Base-by-base conservation (phyloP, 768 basidiomycete species). In the Phlebiopsis gigantea region DNA sequence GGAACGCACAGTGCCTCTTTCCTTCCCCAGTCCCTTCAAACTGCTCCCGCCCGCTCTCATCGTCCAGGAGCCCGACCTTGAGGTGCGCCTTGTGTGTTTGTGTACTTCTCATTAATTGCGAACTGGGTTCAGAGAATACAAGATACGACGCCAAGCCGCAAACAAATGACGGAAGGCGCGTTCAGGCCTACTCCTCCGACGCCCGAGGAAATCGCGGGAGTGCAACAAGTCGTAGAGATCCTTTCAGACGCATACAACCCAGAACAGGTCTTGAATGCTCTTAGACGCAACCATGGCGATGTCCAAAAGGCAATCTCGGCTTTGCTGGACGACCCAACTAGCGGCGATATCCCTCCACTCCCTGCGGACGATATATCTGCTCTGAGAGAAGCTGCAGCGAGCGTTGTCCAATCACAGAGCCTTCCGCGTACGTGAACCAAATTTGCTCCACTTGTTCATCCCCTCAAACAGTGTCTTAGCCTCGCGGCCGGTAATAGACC, bases 211-310 rank as follows among this genome's bases (percentile, higher is more conserved):
- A 25, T n/a, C 2, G 65, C 68, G 22, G 63, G 63, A 28, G 67
- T 79, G 9, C 68, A 68, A 4, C 59, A 68, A 46, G 56, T 79
- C 48, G 68, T 62, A 10, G 56, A 66, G 1, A 63, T 79, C 61
- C 75, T 78, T 75, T 75, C 69, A 19, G 69, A 67, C n/a, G 65
- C 57, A 5, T 62, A 72, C 45, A 77, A 80, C 54, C 68, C 68
- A 9, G 76, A 79, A 29, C 71, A 79, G 19, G 81, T 77, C 6
- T 78, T 78, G 26, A 73, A 77, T n/a, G 75, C 87, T 21, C 72
- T 87, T 55, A 73, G 80, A 53, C 84, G 84, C 66, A 76, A 81
- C 66, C 78, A 78, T 39, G 82, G 85, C 22, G 74, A 88, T 50
- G 28, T 70, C n/a, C 66, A 73, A 26, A 71, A 71, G 58, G 68